Evolutionary conservation across 306 rosid genomes (phyloP).

Genomic region (Dicorynia guianensis): DNA sequence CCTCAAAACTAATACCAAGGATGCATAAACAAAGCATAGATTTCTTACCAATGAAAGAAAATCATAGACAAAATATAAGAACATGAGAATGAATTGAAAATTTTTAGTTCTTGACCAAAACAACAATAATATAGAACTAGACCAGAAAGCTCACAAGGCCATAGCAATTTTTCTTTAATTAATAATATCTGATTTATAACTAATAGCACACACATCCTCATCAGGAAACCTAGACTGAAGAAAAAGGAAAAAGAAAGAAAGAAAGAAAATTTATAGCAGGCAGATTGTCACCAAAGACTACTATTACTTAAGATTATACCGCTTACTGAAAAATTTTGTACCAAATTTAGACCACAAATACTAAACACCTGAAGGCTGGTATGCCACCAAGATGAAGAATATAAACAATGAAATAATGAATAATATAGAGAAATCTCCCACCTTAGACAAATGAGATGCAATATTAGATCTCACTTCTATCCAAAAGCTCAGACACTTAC

Average conservation of each 20-base stretch:
- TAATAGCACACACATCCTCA: background rate
- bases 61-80: constrained; percentile 8
- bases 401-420: background rate
- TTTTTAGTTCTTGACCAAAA: background rate
- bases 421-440: background rate
- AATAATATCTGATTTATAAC: background rate
- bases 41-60: constrained; percentile 10
- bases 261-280: too few relatives aligned
- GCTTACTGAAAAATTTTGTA: too few relatives aligned
- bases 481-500: background rate
- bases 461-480: background rate
- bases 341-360: too few relatives aligned
- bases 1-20: constrained; percentile 23
- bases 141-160: background rate
- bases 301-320: too few relatives aligned
- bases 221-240: too few relatives aligned
- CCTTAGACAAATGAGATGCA: background rate
- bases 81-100: constrained; percentile 12
- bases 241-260: too few relatives aligned
- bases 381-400: background rate
- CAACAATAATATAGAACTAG: background rate
- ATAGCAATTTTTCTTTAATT: background rate
- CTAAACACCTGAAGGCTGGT: background rate
- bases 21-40: background rate
- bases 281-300: background rate